Evolutionary conservation across 352 stramenopile genomes (phyloP), one percentile per base, ranked within the genome.

Genomic region (Pythium rhizo-oryzae): DNA sequence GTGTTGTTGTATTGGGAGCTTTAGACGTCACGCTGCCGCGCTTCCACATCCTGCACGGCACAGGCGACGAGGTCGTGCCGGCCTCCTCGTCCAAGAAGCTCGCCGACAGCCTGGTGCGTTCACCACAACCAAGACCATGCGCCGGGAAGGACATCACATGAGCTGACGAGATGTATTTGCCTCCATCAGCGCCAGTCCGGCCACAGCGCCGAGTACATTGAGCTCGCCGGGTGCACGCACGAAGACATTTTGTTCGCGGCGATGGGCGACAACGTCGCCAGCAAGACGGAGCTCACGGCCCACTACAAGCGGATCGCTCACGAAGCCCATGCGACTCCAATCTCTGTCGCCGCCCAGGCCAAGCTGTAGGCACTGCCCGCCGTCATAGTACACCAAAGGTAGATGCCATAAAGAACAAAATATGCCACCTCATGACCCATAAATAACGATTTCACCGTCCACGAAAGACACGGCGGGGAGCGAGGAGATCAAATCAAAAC

Each of bases 171-270:
- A 16, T 74, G 39, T 49, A 52, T 57, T 15, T 46, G 24, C 8
- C 60, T 44, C 8, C 58, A 21, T 60, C 37, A 90, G 83, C 71
- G 62, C 41, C 54, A 80, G 73, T 72, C 81, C 24, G 70, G 69
- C 8, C 76, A 89, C 70, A 28, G 47, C 41, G 79, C 70, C 23
- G 73, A 77, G 52, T 90, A 80, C 52, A 70, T 69, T 43, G 67
- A 80, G 69, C 66, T 91, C 30, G 43, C 54, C n/a, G 64, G 80
- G 24, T 90, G 83, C 58, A 81, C 80, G 39, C 82, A 91, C 66
- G 78, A 89, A 65, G 76, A 86, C 59, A 81, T 91, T 46, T 67
- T 90, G 30, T 87, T 91, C 59, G 79, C 83, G n/a, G 67, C 76
- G 30, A 90, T 91, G 83, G 83, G 83, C n/a, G 81, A 91, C 64